Conservation (phyloP, 768 basidiomycete genomes). For the Hortiboletus campestris region DNA sequence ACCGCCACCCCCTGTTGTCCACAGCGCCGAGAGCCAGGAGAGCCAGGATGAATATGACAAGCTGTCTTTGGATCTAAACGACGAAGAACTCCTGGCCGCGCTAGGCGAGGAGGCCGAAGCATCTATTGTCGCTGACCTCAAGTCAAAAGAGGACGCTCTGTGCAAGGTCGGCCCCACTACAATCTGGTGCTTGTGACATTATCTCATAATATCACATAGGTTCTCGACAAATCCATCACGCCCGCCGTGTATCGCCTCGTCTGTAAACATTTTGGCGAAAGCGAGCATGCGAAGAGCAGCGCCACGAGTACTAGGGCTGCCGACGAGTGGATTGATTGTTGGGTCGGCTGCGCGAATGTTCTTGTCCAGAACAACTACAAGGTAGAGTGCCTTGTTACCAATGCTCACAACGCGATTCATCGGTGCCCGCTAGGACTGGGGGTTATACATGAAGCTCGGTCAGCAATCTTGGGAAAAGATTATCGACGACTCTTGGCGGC, state of each 20-base stretch:
- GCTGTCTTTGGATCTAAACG: constrained; percentile 57
- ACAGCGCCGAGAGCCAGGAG: constrained; percentile 51
- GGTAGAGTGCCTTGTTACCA: constrained; percentile 29
- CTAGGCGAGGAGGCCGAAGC: constrained; percentile 39
- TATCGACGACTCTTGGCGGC: constrained; percentile 47
- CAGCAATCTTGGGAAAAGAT: constrained; percentile 56
- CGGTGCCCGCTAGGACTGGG: constrained; percentile 52
- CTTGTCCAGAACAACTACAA: constrained; percentile 49
- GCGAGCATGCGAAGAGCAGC: constrained; percentile 16
- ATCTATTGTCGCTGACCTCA: constrained; percentile 27
- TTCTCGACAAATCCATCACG: constrained; percentile 46
- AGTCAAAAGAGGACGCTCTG: constrained; percentile 46
- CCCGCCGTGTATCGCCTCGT: constrained; percentile 57
- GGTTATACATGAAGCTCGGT: constrained; percentile 50
- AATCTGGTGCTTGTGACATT: background rate
- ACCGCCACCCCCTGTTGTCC: constrained; percentile 32
- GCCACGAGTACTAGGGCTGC: constrained; percentile 36
- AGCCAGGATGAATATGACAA: constrained; percentile 76
- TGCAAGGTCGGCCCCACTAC: constrained; percentile 42
- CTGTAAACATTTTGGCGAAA: constrained; percentile 45
- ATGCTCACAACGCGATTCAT: background rate
- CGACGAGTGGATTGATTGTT: constrained; percentile 64
- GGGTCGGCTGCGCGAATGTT: constrained; percentile 69
- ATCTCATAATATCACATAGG: constrained; percentile 31
- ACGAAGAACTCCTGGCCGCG: constrained; percentile 57